Evolutionary conservation across 768 basidiomycete species (phyloP).

Genomic region (Panaeolus papilionaceus): DNA sequence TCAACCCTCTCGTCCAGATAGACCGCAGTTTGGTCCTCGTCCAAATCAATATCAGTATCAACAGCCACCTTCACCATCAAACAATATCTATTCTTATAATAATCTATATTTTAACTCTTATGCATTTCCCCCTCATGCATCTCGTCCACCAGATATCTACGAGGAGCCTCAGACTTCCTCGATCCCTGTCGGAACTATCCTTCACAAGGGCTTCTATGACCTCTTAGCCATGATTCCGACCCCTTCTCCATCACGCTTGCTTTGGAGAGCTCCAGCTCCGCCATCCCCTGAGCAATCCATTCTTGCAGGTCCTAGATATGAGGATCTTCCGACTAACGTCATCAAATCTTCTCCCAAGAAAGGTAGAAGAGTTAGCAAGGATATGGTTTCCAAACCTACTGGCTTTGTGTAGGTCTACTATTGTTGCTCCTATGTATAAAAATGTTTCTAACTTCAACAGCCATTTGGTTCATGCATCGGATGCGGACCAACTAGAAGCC

Average conservation of each 20-base stretch:
- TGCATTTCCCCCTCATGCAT: conserved; percentile 47
- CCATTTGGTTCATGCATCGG: conserved; percentile 90
- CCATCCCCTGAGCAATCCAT: conserved; percentile 45
- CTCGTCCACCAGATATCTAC: conserved; percentile 42
- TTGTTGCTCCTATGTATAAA: conserved; percentile 21
- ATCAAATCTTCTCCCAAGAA: conserved; percentile 52
- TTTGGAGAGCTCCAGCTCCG: conserved; percentile 54
- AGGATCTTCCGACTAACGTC: conserved; percentile 50
- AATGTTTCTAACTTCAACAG: conserved; percentile 47
- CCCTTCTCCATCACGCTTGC: conserved; percentile 68
- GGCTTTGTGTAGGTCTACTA: conserved; percentile 76
- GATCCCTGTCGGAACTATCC: conserved; percentile 70
- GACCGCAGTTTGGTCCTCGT: conserved; percentile 34
- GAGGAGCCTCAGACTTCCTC: conserved; percentile 50
- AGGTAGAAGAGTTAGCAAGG: conserved; percentile 78
- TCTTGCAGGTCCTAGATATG: conserved; percentile 71
- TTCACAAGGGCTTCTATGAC: conserved; percentile 93
- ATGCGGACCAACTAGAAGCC: conserved; percentile 88
- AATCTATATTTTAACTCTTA: conserved; percentile 47
- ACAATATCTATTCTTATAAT: conserved; percentile 35
- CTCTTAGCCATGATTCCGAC: conserved; percentile 80
- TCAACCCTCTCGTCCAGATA: background rate
- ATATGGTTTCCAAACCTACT: conserved; percentile 86
- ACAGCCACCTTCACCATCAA: conserved; percentile 24
- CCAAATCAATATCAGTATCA: conserved; percentile 32